phyloP scores from a whole-genome alignment of 352 stramenopile genomes.

The Blastocystis sp. region DNA sequence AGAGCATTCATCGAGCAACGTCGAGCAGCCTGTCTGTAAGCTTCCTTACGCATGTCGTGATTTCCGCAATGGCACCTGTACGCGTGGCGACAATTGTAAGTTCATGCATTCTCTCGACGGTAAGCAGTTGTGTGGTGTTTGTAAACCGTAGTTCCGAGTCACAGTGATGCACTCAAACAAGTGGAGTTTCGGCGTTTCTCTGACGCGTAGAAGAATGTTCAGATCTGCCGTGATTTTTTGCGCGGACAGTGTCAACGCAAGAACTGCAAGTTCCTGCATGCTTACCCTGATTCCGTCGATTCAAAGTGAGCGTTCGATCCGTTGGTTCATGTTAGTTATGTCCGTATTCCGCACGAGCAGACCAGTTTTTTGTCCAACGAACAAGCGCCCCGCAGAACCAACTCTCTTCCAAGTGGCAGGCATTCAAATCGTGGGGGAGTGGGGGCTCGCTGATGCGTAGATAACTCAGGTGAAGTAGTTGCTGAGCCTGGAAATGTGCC shows the following conservation, averaged over 20 bases:
- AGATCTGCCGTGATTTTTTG: conserved; percentile 66
- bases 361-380: background rate
- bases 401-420: background rate
- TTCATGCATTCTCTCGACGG: conserved; percentile 54
- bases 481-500: background rate
- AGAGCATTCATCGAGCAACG: background rate
- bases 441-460: background rate
- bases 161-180: conserved; percentile 31
- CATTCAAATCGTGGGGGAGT: background rate
- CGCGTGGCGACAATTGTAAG: conserved; percentile 18
- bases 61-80: conserved; percentile 46
- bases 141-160: background rate
- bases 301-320: conserved; percentile 53
- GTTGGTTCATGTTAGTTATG: background rate
- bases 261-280: conserved; percentile 51
- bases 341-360: background rate
- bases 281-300: conserved; percentile 85
- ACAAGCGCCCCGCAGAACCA: background rate
- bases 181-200: background rate
- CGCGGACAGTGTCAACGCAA: conserved; percentile 58
- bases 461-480: background rate
- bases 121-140: background rate
- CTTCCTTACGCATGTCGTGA: conserved; percentile 66
- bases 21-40: background rate
- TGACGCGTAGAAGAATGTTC: conserved; percentile 36